Evolutionary conservation across 371 early-diverging fungal species (phyloP).

Genomic region (Rhizopus sp.): DNA sequence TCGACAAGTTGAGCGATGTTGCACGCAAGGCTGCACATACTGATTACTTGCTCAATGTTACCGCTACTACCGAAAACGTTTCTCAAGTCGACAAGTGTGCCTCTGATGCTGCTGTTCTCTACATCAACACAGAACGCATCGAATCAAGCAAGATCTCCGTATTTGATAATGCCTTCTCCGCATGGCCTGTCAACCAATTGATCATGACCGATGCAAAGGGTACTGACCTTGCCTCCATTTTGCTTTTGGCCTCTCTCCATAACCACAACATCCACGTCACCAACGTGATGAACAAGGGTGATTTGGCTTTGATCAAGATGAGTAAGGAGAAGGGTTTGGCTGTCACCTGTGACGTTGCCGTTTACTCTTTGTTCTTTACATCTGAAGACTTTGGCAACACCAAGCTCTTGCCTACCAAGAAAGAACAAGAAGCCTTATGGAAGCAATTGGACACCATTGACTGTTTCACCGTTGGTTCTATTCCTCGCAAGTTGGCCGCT

Average conservation of each 20-base stretch:
- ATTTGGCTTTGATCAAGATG: conserved; percentile 81
- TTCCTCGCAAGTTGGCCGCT: conserved; percentile 63
- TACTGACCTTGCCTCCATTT: conserved; percentile 84
- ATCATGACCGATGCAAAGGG: conserved; percentile 85
- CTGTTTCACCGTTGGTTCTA: conserved; percentile 85
- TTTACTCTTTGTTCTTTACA: conserved; percentile 80
- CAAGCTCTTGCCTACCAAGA: conserved; percentile 49
- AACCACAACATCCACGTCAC: conserved; percentile 86
- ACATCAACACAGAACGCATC: conserved; percentile 57
- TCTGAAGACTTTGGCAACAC: conserved; percentile 48
- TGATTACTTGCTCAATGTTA: conserved; percentile 79
- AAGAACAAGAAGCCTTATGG: conserved; percentile 78
- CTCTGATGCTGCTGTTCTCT: conserved; percentile 58
- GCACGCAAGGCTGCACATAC: conserved; percentile 61
- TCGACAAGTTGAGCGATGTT: conserved; percentile 57
- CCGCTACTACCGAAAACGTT: conserved; percentile 68
- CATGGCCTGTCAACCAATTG: conserved; percentile 75
- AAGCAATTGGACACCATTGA: conserved; percentile 79
- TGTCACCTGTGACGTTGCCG: conserved; percentile 90
- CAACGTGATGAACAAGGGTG: conserved; percentile 75
- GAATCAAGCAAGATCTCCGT: conserved; percentile 57
- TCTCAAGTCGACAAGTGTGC: conserved; percentile 31
- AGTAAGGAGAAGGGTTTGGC: conserved; percentile 88
- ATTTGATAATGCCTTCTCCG: conserved; percentile 64
- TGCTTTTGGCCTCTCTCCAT: conserved; percentile 84